Evolutionary conservation across 495 filamentous ascomycete species (phyloP).

Genomic region (Friedmanniomyces endolithicus): DNA sequence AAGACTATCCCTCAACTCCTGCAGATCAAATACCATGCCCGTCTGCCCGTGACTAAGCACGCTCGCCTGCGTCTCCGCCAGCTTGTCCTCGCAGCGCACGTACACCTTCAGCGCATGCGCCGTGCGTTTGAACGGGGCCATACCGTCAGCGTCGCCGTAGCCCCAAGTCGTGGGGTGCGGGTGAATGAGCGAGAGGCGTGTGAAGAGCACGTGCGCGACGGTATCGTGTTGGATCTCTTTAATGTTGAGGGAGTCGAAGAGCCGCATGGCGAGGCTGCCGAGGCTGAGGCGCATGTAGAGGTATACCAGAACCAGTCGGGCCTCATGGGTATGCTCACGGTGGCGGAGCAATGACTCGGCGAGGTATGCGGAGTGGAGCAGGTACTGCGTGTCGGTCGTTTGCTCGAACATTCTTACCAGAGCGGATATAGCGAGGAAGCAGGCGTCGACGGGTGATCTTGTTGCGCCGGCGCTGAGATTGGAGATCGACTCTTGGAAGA

Average conservation of each 20-base stretch:
- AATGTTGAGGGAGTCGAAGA: slow-evolving; percentile 15
- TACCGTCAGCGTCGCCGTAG: not conserved
- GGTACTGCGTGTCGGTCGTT: not conserved
- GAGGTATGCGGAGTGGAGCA: slow-evolving; percentile 13
- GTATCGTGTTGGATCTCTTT: slow-evolving; percentile 22
- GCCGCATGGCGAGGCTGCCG: slow-evolving; percentile 11
- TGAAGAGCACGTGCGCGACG: slow-evolving; percentile 19
- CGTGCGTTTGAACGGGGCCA: slow-evolving; percentile 3
- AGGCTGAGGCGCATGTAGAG: slow-evolving; percentile 20
- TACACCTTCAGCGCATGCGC: slow-evolving; percentile 5
- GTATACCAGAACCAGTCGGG: slow-evolving; percentile 11
- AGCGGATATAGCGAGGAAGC: slow-evolving; percentile 17
- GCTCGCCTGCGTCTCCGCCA: slow-evolving; percentile 10
- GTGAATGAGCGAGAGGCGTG: slow-evolving; percentile 16
- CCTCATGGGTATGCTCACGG: slow-evolving; percentile 13
- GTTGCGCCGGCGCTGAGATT: not conserved
- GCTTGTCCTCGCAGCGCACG: slow-evolving; percentile 7
- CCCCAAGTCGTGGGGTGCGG: slow-evolving; percentile 1
- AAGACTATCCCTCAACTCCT: slow-evolving; percentile 10
- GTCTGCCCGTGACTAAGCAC: slow-evolving; percentile 14
- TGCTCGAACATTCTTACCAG: slow-evolving; percentile 6
- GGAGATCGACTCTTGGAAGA: slow-evolving; percentile 5
- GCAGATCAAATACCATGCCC: slow-evolving; percentile 19
- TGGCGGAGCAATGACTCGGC: slow-evolving; percentile 10
- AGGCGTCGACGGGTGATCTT: slow-evolving; percentile 2